phyloP scores from a whole-genome alignment of 2,329 filamentous ascomycete genomes.

The Trichophaea hybrida region DNA sequence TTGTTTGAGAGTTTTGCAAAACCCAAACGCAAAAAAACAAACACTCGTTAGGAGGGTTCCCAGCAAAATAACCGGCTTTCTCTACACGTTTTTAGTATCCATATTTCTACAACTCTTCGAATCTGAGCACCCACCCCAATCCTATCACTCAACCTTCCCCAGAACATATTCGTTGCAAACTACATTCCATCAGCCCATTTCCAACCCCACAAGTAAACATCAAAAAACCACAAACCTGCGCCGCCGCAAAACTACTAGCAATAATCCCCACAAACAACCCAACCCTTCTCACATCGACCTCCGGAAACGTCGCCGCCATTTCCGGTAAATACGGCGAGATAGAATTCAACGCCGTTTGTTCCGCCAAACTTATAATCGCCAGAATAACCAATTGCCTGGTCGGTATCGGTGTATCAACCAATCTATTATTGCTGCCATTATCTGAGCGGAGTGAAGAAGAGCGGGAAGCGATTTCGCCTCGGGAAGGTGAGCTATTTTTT shows the following conservation, averaged over 20 bases:
- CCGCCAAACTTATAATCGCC: slow-evolving; percentile 74
- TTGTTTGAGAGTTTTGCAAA: slow-evolving; percentile 70
- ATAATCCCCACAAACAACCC: slow-evolving; percentile 83
- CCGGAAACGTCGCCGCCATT: slow-evolving; percentile 78
- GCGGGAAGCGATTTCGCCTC: not conserved
- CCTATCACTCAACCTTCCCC: slow-evolving; percentile 66
- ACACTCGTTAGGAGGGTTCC: slow-evolving; percentile 70
- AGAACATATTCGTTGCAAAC: slow-evolving; percentile 53
- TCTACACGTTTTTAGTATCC: slow-evolving; percentile 26
- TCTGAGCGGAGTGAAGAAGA: not conserved
- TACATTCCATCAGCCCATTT: slow-evolving; percentile 29
- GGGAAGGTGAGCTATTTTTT: not conserved
- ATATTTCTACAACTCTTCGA: not conserved
- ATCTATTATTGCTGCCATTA: slow-evolving; percentile 22
- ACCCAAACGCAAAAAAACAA: slow-evolving; percentile 77
- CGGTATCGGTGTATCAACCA: slow-evolving; percentile 58
- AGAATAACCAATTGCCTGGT: slow-evolving; percentile 69
- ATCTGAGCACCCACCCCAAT: slow-evolving; percentile 10
- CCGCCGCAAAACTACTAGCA: slow-evolving; percentile 79
- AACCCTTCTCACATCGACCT: slow-evolving; percentile 54
- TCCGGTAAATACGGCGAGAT: slow-evolving; percentile 89
- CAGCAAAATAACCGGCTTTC: slow-evolving; percentile 67
- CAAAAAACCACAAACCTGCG: slow-evolving; percentile 62
- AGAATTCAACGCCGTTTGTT: slow-evolving; percentile 93
- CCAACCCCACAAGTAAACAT: not conserved